Percentiles rank a stretch among this genome's conserved stretches.
phyloP scores from a whole-genome alignment of 1,284 basidiomycete species.

The Veloporphyrellus conicus region DNA sequence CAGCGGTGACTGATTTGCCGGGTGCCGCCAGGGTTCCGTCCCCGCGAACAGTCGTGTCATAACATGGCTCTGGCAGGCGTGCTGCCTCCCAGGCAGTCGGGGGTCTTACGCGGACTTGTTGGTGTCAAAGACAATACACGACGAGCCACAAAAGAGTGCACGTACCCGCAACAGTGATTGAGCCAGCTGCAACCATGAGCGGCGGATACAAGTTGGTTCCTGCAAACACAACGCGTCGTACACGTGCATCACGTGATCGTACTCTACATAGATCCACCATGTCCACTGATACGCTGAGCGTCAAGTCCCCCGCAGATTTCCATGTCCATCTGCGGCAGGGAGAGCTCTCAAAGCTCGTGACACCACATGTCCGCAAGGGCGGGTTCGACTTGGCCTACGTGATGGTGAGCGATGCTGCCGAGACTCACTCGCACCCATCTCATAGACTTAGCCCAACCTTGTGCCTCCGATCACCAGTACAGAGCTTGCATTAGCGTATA shows the following conservation, averaged over 20 bases:
- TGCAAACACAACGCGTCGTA: constrained; percentile 34
- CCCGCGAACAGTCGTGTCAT: constrained; percentile 68
- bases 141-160: constrained; percentile 2
- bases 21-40: constrained; percentile 78
- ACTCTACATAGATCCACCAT: constrained; percentile 20
- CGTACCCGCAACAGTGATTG: constrained; percentile 81
- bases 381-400: constrained; percentile 94
- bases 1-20: constrained; percentile 45
- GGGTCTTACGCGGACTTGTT: constrained; percentile 83
- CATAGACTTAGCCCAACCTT: constrained; percentile 76
- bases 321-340: constrained; percentile 97
- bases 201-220: constrained; percentile 27
- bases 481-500: constrained; percentile 80
- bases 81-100: constrained; percentile 80
- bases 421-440: constrained; percentile 8
- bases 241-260: constrained; percentile 28
- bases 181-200: constrained; percentile 74
- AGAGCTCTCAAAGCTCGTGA: constrained; percentile 76
- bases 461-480: constrained; percentile 88
- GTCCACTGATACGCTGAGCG: constrained; percentile 25
- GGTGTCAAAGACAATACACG: constrained; percentile 7
- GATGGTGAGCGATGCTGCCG: constrained; percentile 61
- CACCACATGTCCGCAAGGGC: constrained; percentile 85
- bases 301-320: constrained; percentile 84
- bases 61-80: constrained; percentile 68